Evolutionary conservation across 2,329 filamentous ascomycete genomes (phyloP), one percentile per base, ranked within the genome.

Genomic region (Paecilomyces sp.): DNA sequence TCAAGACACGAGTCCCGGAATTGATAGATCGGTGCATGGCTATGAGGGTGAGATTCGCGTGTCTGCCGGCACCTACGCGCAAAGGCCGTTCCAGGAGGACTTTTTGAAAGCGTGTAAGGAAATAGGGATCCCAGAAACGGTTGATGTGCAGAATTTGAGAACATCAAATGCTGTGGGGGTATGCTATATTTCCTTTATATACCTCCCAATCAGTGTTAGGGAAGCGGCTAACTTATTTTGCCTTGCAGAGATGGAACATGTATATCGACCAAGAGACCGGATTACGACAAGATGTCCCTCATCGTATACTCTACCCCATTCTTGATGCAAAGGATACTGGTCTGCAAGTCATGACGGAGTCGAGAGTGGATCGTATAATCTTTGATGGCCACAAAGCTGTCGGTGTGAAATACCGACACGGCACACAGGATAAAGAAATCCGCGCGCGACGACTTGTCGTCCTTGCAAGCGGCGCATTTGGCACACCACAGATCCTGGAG

Each of bases 261-360:
- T 65, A 57, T 57, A 60, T 65, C 31, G 61, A 65, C 31, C 58
- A 58, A 33, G 47, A 62, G 13, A 63, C 63, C 13, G 64, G 63
- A 12, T 33, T 61, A 9, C 56, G 64, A 12, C 64, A 65, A 53
- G 63, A 64, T 34, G 62, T 64, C 11, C 62, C 64, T 51, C 64
- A 63, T 53, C 57, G 52, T 6, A 58, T 63, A 28, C 25, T 64
- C 18, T 64, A 63, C 33, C 64, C 64, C 6, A 60, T 62, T 31
- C 9, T 65, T 13, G 63, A 65, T 51, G 53, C 60, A 55, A 59
- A 54, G 13, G 60, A 59, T 33, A 61, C 63, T 4, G 36, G 31
- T 59, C 78, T 88, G 1, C 82, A 88, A 59, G 75, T 88, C 3
- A 74, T 88, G 0, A 75, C 81, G 0, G 79, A 87, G 64, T 79